Base-by-base conservation (phyloP, 305 asterid species). In the Fraxinus floribunda region DNA sequence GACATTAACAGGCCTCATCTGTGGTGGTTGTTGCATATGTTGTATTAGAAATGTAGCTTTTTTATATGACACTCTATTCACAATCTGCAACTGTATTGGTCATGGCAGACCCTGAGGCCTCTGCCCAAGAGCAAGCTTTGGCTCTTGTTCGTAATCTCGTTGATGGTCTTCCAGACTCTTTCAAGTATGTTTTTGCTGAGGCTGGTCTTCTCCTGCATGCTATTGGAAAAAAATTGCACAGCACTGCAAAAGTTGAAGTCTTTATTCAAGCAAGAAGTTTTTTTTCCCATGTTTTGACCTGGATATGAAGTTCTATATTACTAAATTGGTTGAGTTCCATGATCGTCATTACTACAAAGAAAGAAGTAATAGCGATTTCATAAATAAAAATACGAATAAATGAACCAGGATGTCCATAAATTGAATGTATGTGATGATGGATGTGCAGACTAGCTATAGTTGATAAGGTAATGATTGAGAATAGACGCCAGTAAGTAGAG, bases 81-180 rank as follows among this genome's bases (percentile, higher is more conserved):
- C 81, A 15, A 18, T 81, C 79, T 83, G 62, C 49, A 82, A 39
- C 75, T 83, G 10, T 80, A 35, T 76, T 83, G 80, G 32, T 82
- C 74, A 79, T 83, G 80, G 87, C 91, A 94, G 99, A 96, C 84
- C 92, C 94, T 16, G 98, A 93, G 86, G 90, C 91, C 83, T 87
- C 92, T 66, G 97, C 93, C 81, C 98, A 94, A 88, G 97, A 90
- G 90, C 98, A 96, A 89, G 95, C 93, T 82, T 84, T 94, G 87
- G 94, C 94, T 83, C 86, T 96, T 84, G 86, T 89, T 81, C 85
- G 97, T 82, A 96, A 94, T 87, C 94, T 95, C 57, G 92, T 94
- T 85, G 97, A 91, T 89, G 99, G 99, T 72, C 78, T 90, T 83
- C 41, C 84, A 10, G 88, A 91, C 84, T 90, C 94, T 74, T 84